Percentiles rank a stretch among this genome's conserved stretches.
Evolutionary conservation across 345 rosid genomes (phyloP).

Genomic region (Cardiospermum halicacabum): DNA sequence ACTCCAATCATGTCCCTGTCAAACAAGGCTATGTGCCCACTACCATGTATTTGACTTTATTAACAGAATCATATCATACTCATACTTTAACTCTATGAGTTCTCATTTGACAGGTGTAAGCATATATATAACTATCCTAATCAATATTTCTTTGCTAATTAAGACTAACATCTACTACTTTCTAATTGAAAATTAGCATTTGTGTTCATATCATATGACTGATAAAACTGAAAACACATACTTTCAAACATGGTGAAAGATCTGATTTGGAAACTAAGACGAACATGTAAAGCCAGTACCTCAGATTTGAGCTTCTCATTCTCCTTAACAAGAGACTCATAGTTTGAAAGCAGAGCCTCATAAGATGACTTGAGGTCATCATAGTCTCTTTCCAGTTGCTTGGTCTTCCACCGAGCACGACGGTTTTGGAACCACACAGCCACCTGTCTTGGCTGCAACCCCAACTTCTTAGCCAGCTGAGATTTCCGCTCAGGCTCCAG

Average conservation of each 20-base stretch:
- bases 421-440: constrained; percentile 99
- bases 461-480: constrained; percentile 81
- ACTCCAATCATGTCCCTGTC: constrained; percentile 4
- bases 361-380: constrained; percentile 76
- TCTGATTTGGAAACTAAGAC: not conserved
- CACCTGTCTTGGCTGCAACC: constrained; percentile 88
- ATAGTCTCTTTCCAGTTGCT: constrained; percentile 84
- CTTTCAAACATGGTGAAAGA: not conserved
- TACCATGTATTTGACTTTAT: not conserved
- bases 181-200: not conserved
- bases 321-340: constrained; percentile 50
- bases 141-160: not conserved
- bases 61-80: not conserved
- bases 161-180: not conserved
- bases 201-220: too few relatives aligned
- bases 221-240: not conserved
- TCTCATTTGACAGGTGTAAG: too few relatives aligned
- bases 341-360: constrained; percentile 61
- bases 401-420: constrained; percentile 93
- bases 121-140: too few relatives aligned
- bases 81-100: too few relatives aligned
- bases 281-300: constrained; percentile 31
- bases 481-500: constrained; percentile 91
- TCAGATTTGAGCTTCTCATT: constrained; percentile 64
- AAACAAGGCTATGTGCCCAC: not conserved